Evolutionary conservation across 23 red algal species (phyloP), one percentile per base, ranked within the genome.

Genomic region (Chondrus crispus): DNA sequence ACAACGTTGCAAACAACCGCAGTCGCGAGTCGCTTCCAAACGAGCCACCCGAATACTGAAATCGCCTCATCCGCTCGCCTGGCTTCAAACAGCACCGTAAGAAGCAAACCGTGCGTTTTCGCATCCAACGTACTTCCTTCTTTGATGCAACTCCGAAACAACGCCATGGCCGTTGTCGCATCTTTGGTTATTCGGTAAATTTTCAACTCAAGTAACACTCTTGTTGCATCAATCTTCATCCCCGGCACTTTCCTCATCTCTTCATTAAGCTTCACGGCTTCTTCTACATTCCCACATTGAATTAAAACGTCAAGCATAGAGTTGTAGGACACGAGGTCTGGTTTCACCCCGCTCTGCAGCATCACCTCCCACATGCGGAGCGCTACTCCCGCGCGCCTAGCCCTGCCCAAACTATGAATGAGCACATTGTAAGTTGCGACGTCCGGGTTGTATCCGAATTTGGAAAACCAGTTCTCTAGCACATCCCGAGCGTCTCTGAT

Each of bases 381-480:
- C n/a, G 92, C 80, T 30, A 43, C 16, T 19, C 68, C 36, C 19
- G 63, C 24, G 14, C 84, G 69, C 3, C 82, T 68, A 38, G 45
- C 49, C 45, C 29, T 50, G 22, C 92, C 92, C 26, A 55, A 83
- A 1, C 43, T 69, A 48, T 82, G 55, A 26, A 94, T 81, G 26
- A 94, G 72, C 1, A 57, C 44, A 68, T 94, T 87, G 48, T 94
- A 94, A 16, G 92, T 88, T 2, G 46, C 46, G 9, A 88, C 68
- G 54, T 94, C 84, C 36, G 92, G 83, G 0, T 18, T 16, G 48
- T 88, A n/a, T 12, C 73, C 83, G 49, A 46, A 42, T 39, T 79
- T 53, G 39, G 52, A 48, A 42, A 92, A 62, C 22, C 51, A 45
- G 28, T 42, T 18, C 14, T 71, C 43, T 40, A 86, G 32, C 41